Conservation (phyloP, 148 eudicot genomes). For the Agrostemma githago region DNA sequence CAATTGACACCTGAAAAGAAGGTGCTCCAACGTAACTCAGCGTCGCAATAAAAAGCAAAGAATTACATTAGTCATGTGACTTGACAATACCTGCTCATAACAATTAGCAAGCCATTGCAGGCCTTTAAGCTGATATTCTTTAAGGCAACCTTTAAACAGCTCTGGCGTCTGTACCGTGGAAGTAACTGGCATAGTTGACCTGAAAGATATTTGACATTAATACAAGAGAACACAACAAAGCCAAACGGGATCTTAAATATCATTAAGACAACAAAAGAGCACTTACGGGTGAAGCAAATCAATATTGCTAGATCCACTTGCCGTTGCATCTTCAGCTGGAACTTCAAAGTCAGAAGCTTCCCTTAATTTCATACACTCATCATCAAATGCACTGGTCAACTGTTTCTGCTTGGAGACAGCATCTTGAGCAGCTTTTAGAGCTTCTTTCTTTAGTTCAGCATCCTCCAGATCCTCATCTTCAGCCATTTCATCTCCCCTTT, state of each 20-base stretch:
- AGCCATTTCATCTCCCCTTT: slow-evolving; percentile 40
- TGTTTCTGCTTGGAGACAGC: slow-evolving; percentile 94
- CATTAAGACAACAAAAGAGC: slow-evolving; percentile 2
- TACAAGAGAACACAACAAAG: slow-evolving; percentile 7
- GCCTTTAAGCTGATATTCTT: slow-evolving; percentile 95
- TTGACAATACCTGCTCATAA: slow-evolving; percentile 78
- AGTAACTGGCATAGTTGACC: slow-evolving; percentile 94
- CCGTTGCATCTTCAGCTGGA: slow-evolving; percentile 51
- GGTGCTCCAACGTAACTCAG: slow-evolving; percentile 3
- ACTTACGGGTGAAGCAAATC: slow-evolving; percentile 94
- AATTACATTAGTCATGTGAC: not conserved
- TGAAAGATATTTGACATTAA: slow-evolving; percentile 25
- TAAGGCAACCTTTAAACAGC: slow-evolving; percentile 85
- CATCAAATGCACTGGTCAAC: slow-evolving; percentile 82
- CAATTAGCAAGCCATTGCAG: slow-evolving; percentile 99
- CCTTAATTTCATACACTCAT: slow-evolving; percentile 72
- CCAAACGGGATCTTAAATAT: slow-evolving; percentile 4
- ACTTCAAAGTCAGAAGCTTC: slow-evolving; percentile 46
- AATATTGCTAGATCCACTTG: slow-evolving; percentile 73
- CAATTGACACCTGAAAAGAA: slow-evolving; percentile 10
- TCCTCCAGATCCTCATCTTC: slow-evolving; percentile 83
- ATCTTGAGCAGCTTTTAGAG: slow-evolving; percentile 92
- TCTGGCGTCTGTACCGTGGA: slow-evolving; percentile 90
- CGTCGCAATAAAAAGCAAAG: not conserved
- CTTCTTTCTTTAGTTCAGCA: slow-evolving; percentile 80